Conservation (phyloP, 148 eudicot species). For the Gaultheria prostrata region DNA sequence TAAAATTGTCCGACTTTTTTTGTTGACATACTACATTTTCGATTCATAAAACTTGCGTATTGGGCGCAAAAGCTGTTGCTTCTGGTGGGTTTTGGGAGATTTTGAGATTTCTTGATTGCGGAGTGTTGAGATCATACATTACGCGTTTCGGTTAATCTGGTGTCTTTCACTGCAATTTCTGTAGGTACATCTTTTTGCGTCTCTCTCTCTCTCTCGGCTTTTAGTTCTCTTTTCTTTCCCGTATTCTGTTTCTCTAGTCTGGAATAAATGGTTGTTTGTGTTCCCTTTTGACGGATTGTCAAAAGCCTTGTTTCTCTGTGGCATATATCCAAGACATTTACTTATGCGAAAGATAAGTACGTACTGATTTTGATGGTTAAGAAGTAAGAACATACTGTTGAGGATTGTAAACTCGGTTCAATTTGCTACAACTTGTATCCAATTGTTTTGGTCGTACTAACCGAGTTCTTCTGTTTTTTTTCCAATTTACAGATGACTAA, state of each 20-base stretch:
- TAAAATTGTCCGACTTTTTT: background rate
- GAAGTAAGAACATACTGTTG: background rate
- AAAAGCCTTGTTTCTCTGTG: background rate
- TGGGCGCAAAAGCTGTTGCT: background rate
- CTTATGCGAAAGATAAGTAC: background rate
- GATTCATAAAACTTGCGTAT: background rate
- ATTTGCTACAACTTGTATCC: background rate
- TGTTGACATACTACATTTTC: background rate
- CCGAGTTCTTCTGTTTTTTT: background rate
- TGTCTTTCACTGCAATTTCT: background rate
- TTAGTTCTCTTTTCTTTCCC: background rate
- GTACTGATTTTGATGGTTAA: background rate
- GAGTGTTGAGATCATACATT: background rate
- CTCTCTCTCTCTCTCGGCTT: background rate
- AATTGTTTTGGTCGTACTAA: background rate
- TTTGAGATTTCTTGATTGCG: background rate
- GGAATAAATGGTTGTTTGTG: background rate
- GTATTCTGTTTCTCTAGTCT: background rate
- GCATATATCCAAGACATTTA: background rate
- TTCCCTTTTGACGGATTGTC: background rate
- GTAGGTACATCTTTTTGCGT: background rate
- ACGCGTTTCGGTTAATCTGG: background rate
- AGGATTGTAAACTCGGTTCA: background rate
- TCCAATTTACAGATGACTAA: slow-evolving; percentile 18
- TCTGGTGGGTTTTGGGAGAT: slow-evolving; percentile 6